These are phyloP conservation scores for Pleomassaria siparia DNA, from an alignment of 2,329 filamentous ascomycete genomes.

Conservation along the genomic window DNA sequence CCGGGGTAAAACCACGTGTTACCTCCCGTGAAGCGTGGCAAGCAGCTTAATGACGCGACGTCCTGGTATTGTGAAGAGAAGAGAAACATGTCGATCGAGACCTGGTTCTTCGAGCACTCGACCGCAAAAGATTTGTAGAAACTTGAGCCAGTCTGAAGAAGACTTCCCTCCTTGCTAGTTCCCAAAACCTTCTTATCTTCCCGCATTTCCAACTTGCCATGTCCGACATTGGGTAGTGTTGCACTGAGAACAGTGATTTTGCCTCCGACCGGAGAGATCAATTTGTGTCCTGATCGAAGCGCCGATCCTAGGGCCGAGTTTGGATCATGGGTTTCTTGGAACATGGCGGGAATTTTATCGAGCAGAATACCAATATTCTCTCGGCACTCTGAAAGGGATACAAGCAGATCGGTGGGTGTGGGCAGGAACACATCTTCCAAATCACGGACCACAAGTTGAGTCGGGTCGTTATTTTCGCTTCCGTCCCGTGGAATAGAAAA, in stretches of 20 bases:
- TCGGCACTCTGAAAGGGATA: slow-evolving; percentile 84
- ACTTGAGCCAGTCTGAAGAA: slow-evolving; percentile 75
- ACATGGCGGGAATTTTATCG: slow-evolving; percentile 91
- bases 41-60: slow-evolving; percentile 91
- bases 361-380: slow-evolving; percentile 91
- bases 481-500: slow-evolving; percentile 90
- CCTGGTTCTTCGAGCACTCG: slow-evolving; percentile 97
- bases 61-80: slow-evolving; percentile 63
- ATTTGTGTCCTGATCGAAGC: slow-evolving; percentile 87
- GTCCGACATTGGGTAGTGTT: slow-evolving; percentile 84
- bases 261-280: slow-evolving; percentile 90
- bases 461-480: slow-evolving; percentile 80
- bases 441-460: slow-evolving; percentile 92
- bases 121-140: slow-evolving; percentile 99
- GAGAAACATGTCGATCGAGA: slow-evolving; percentile 67
- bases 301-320: slow-evolving; percentile 95
- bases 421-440: slow-evolving; percentile 95
- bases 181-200: slow-evolving; percentile 96
- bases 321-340: slow-evolving; percentile 87
- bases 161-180: slow-evolving; percentile 83
- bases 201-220: slow-evolving; percentile 86
- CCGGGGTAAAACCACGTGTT: slow-evolving; percentile 99
- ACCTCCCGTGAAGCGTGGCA: slow-evolving; percentile 93
- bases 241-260: slow-evolving; percentile 93
- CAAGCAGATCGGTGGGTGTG: slow-evolving; percentile 86